These are phyloP conservation scores for Petasospora fabianii DNA, from an alignment of 1,139 yeast genomes.

Conservation along the genomic window DNA sequence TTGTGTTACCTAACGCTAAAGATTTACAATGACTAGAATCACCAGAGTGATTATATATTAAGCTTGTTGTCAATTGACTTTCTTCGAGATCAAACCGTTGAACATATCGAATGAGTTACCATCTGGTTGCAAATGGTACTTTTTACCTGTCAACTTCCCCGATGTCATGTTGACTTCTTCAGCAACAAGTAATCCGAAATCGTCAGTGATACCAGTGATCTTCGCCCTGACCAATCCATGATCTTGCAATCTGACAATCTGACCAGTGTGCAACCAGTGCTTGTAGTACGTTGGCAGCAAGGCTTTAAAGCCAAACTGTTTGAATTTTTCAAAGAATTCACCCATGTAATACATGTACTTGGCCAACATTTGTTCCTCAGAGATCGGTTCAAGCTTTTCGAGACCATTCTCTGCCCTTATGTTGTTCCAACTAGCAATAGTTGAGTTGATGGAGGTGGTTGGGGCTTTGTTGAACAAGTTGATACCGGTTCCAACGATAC, in stretches of 20 bases:
- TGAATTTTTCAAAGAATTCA: conserved; percentile 54
- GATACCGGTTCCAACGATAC: conserved; percentile 82
- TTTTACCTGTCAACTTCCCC: conserved; percentile 46
- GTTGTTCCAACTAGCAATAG: conserved; percentile 57
- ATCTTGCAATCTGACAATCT: conserved; percentile 48
- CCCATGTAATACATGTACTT: conserved; percentile 64
- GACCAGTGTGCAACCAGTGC: conserved; percentile 82
- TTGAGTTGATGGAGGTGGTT: conserved; percentile 77
- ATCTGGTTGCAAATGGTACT: conserved; percentile 83
- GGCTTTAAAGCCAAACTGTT: conserved; percentile 60
- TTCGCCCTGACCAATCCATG: conserved; percentile 54
- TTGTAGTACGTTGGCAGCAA: conserved; percentile 73
- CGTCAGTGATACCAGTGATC: conserved; percentile 77
- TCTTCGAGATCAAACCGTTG: conserved; percentile 80
- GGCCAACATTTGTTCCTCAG: conserved; percentile 67
- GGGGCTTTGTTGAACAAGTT: conserved; percentile 88
- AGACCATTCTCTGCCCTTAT: conserved; percentile 41
- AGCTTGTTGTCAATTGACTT: conserved; percentile 24
- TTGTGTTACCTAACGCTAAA: too few relatives aligned
- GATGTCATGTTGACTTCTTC: conserved; percentile 52
- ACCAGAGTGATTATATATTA: too few relatives aligned
- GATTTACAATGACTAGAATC: too few relatives aligned
- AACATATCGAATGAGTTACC: conserved; percentile 97
- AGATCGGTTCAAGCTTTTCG: conserved; percentile 44
- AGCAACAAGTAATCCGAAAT: conserved; percentile 79